Evolutionary conservation across 345 rosid species (phyloP).

Genomic region (Aquilaria yunnanensis): DNA sequence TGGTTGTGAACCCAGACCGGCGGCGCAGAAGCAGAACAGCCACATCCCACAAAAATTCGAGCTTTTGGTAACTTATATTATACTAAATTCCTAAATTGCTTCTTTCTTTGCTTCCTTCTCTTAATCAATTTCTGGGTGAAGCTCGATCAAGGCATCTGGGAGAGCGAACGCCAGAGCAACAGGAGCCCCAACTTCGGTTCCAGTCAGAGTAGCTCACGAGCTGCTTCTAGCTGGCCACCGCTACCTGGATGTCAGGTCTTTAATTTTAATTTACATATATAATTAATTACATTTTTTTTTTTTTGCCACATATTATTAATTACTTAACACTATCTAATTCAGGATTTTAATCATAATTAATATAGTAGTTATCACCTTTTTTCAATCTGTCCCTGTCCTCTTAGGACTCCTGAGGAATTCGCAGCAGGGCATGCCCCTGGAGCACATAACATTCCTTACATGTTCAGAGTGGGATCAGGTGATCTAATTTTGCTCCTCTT

Average conservation of each 20-base stretch:
- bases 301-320: too few relatives aligned
- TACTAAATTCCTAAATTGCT: background rate
- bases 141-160: slow-evolving; percentile 22
- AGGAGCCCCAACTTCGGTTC: slow-evolving; percentile 72
- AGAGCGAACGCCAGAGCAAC: slow-evolving; percentile 33
- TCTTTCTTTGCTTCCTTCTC: background rate
- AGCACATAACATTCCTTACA: slow-evolving; percentile 78
- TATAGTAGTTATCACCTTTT: background rate
- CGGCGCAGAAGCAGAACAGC: slow-evolving; percentile 5
- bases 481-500: background rate
- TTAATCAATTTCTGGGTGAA: slow-evolving; percentile 5
- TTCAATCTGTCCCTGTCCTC: background rate
- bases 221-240: slow-evolving; percentile 82
- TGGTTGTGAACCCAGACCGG: too few relatives aligned
- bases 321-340: too few relatives aligned
- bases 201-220: slow-evolving; percentile 81
- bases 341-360: background rate
- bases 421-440: slow-evolving; percentile 69
- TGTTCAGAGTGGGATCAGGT: slow-evolving; percentile 86
- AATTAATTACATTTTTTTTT: background rate
- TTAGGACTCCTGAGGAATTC: slow-evolving; percentile 81
- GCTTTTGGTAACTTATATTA: slow-evolving; percentile 20
- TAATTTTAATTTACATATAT: background rate
- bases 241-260: slow-evolving; percentile 69
- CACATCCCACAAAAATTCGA: slow-evolving; percentile 3